Conservation (phyloP, 2,329 filamentous ascomycete species). For the Epichloe scottii region DNA sequence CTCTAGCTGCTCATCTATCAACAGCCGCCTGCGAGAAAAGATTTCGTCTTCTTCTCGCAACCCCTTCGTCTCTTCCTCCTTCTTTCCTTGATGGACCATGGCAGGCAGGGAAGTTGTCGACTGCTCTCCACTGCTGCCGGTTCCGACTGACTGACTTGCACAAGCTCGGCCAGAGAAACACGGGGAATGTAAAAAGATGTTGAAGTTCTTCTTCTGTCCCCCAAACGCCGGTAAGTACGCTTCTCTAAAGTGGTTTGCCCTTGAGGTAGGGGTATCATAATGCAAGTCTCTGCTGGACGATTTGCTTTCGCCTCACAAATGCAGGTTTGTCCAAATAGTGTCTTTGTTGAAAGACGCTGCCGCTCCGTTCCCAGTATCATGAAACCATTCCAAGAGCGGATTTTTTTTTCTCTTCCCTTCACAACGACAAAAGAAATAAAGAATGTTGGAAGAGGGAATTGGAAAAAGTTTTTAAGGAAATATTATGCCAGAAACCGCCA, state of each 20-base stretch:
- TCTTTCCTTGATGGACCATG: neutral
- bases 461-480: slow-evolving; percentile 9
- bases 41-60: neutral
- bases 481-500: slow-evolving; percentile 23
- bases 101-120: neutral
- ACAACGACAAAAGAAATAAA: slow-evolving; percentile 11
- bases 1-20: slow-evolving; percentile 7
- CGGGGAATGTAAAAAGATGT: slow-evolving; percentile 31
- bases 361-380: slow-evolving; percentile 24
- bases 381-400: slow-evolving; percentile 12
- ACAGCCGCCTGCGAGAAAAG: neutral
- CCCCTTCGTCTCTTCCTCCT: neutral
- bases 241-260: slow-evolving; percentile 19
- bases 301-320: slow-evolving; percentile 24
- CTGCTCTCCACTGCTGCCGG: neutral
- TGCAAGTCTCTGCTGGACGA: slow-evolving; percentile 23
- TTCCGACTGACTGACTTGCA: slow-evolving; percentile 20
- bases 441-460: slow-evolving; percentile 5
- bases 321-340: slow-evolving; percentile 22
- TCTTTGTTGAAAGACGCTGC: slow-evolving; percentile 38
- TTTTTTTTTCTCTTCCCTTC: slow-evolving; percentile 1
- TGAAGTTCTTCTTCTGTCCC: slow-evolving; percentile 35
- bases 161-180: slow-evolving; percentile 28
- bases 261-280: slow-evolving; percentile 26
- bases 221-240: slow-evolving; percentile 25